These are phyloP conservation scores for Mycena galericulata DNA, from an alignment of 768 basidiomycete species.

Conservation along the genomic window DNA sequence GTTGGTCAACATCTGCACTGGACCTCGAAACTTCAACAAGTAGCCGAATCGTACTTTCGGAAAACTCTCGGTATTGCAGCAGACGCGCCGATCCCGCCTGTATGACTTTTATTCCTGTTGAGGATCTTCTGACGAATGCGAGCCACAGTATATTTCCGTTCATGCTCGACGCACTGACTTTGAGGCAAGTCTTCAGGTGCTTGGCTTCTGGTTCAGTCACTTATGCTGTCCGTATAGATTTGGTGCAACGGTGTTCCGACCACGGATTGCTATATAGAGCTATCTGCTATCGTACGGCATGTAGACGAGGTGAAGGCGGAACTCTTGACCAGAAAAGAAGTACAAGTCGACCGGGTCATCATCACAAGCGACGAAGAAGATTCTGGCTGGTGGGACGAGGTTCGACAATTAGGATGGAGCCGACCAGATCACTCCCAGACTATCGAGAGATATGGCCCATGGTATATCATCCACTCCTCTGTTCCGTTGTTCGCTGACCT, in stretches of 20 bases:
- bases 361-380: constrained; percentile 56
- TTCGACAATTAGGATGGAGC: constrained; percentile 45
- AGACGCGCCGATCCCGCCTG: constrained; percentile 38
- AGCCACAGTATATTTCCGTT: constrained; percentile 50
- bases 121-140: neutral
- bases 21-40: constrained; percentile 35
- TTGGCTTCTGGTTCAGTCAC: too few relatives aligned
- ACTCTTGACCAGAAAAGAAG: constrained; percentile 38
- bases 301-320: constrained; percentile 48
- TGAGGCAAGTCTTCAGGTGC: neutral
- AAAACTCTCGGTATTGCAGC: constrained; percentile 37
- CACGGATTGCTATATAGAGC: constrained; percentile 46
- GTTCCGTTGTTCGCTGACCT: neutral
- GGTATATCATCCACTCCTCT: constrained; percentile 39
- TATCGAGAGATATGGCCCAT: constrained; percentile 42
- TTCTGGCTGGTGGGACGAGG: constrained; percentile 48
- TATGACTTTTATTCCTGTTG: neutral
- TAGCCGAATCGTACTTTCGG: constrained; percentile 41
- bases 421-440: constrained; percentile 46
- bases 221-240: neutral
- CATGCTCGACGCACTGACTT: constrained; percentile 53
- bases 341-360: constrained; percentile 45
- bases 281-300: constrained; percentile 42
- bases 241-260: constrained; percentile 43
- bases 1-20: constrained; percentile 48